Evolutionary conservation across 78 protist species (phyloP).

Genomic region (Chrysochromulina parva): DNA sequence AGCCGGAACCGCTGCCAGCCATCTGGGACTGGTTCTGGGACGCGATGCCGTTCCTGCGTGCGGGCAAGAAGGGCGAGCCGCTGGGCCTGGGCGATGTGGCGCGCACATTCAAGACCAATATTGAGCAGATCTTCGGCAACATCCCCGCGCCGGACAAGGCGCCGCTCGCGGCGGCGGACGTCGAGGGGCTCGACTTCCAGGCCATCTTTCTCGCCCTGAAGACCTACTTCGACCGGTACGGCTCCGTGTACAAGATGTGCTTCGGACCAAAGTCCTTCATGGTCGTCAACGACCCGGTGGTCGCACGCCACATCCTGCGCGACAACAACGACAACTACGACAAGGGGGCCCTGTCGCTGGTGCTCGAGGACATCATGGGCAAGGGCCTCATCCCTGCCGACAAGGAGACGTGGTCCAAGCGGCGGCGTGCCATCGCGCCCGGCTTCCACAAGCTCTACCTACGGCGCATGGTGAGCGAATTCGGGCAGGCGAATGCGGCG

Average conservation of each 20-base stretch:
- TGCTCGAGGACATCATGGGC: constrained; percentile 43
- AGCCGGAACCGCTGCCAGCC: neutral
- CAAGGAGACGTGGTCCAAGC: constrained; percentile 27
- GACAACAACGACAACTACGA: neutral
- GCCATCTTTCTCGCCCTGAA: neutral
- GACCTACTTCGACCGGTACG: constrained; percentile 22
- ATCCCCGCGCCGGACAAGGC: neutral
- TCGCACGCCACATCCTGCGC: constrained; percentile 20
- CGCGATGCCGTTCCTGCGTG: neutral
- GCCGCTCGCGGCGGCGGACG: constrained; percentile 33
- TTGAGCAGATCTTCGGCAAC: constrained; percentile 11
- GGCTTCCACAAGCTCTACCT: constrained; percentile 13
- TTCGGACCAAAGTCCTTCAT: constrained; percentile 46
- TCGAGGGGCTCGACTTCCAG: neutral
- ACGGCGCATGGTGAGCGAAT: neutral
- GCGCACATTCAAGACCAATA: constrained; percentile 21
- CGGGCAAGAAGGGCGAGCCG: neutral
- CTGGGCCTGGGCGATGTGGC: neutral
- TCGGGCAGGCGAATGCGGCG: neutral
- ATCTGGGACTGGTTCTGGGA: neutral
- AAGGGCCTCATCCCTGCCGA: constrained; percentile 33
- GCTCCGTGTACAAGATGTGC: constrained; percentile 29
- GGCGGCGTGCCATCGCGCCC: constrained; percentile 28
- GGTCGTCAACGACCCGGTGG: constrained; percentile 40
- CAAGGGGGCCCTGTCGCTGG: neutral